Evolutionary conservation across 2,329 filamentous ascomycete genomes (phyloP), one percentile per base, ranked within the genome.

Genomic region (Fusarium pilosicola): DNA sequence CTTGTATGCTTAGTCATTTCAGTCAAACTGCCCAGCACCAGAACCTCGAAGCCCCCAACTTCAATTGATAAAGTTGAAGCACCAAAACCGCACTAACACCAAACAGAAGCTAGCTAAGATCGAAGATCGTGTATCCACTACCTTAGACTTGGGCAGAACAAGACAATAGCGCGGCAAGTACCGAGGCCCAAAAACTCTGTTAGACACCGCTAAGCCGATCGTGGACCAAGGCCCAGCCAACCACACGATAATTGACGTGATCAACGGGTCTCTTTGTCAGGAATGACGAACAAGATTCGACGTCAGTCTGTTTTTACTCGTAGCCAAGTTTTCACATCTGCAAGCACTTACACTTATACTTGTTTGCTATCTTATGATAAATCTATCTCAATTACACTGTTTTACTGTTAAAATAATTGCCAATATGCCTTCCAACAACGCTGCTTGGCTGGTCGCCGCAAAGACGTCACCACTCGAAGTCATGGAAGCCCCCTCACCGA

Each of bases 401-500:
- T 4, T 48, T 2, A 7, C 3, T 6, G 0, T 10, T 8, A 5
- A 17, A 15, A 3, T 10, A 46, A 17, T 24, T 20, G 30, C 10
- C 22, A 38, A 36, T 42, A 74, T 74, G 67, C 24, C 67, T 32
- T 61, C 67, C 5, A 74, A 74, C 46, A 68, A 44, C 17, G 71
- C 68, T 6, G 68, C 71, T 7, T 74, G 52, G 49, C 38, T 71
- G 7, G 60, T 64, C 10, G 7, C 55, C n/a, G 26, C 68, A 38
- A 71, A 71, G 52, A 66, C 71, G 55, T 61, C 68, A 52, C 68
- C 71, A 22, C 41, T 74, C 17, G 46, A 74, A 5, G 54, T 74
- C 49, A 74, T 72, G 32, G 44, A 62, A n/a, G 71, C 71, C 4
- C 68, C 22, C 55, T 72, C 34, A 55, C 38, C 7, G 49, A 68